Evolutionary conservation across 2,329 filamentous ascomycete species (phyloP), one percentile per base, ranked within the genome.

Genomic region (Hymenoscyphus repandus): DNA sequence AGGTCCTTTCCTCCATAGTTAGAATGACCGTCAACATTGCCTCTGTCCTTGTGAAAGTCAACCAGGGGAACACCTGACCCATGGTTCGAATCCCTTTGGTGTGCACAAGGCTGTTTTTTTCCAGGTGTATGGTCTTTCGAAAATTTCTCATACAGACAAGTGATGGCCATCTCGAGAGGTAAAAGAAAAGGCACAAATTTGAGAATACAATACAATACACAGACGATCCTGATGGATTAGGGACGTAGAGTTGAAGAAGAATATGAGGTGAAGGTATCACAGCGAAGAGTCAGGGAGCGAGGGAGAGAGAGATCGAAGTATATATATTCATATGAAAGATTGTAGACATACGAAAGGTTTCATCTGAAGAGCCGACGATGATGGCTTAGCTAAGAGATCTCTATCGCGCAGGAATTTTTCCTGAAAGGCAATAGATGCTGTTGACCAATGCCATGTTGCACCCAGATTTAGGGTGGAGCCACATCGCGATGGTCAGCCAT

Each of bases 91-190:
- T 41, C 20, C 17, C 43, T 42, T 43, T 55, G 52, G 31, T 58
- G 54, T 17, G 51, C 49, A 40, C 54, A 58, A 46, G 49, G 32
- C n/a, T 13, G n/a, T 17, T 30, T 6, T 38, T 50, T 22, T 7
- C 34, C 36, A 12, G 55, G 43, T 20, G 38, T n/a, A 37, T 44
- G 15, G 33, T 57, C 57, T 47, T 52, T 52, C 40, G 55, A 39
- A 27, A 57, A 55, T 33, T 54, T 55, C 33, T 52, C 51, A 42
- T 55, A 56, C 9, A 56, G 36, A 4, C 22, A 27, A 27, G 22
- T 4, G 7, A 27, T 27, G 7, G 7, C 22, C 22, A 27, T 27
- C 34, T 13, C 34, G 15, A 37, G 34, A 11, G 5, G 34, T 37
- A 5, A 17, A 37, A 37, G 3, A 37, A 37, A 9, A 37, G 4